Conservation (phyloP, 176 grass and related monocot species). For the Leersia perrieri region DNA sequence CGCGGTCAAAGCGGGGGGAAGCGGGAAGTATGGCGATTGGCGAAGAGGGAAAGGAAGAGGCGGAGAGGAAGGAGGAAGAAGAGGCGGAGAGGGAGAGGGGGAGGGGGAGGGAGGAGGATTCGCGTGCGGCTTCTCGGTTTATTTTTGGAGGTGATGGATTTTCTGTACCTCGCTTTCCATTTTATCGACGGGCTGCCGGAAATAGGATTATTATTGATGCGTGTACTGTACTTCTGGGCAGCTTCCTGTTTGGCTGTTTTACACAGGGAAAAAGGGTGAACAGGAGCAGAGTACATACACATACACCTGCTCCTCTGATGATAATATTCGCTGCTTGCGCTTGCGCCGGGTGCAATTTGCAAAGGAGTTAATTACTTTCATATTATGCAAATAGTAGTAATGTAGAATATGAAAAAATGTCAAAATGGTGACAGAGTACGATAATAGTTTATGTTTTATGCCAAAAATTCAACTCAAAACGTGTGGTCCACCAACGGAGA, state of each 20-base stretch:
- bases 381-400: not conserved
- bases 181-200: not conserved
- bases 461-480: not conserved
- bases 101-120: not conserved
- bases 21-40: conserved; percentile 25
- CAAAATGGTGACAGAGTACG: not conserved
- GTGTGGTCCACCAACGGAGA: not conserved
- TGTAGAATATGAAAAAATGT: not conserved
- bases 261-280: not conserved
- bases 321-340: too few relatives aligned
- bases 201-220: not conserved
- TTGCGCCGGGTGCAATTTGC: too few relatives aligned
- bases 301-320: not conserved
- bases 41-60: not conserved
- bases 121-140: not conserved
- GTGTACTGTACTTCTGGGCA: not conserved
- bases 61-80: not conserved
- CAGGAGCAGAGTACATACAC: not conserved
- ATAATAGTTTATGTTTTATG: not conserved
- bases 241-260: not conserved
- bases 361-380: not conserved
- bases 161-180: not conserved
- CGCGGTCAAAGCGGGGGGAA: conserved; percentile 9
- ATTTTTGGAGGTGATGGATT: not conserved
- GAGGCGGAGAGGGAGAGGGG: not conserved